Conservation (phyloP, 1,139 yeast genomes). For the Debaryomycetaceae sp. region DNA sequence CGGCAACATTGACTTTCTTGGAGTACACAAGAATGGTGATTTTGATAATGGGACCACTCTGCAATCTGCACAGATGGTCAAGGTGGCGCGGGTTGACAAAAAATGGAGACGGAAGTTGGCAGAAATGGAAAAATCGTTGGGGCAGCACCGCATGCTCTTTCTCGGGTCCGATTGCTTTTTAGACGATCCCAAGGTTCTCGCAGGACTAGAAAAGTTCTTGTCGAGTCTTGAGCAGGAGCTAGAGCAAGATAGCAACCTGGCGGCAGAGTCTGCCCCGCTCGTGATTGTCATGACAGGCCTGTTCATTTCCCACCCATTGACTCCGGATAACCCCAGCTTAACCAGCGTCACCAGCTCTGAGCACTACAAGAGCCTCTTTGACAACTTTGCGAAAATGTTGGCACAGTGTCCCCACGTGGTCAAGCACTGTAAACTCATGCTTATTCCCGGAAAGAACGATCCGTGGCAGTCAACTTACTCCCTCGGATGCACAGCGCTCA, state of each 20-base stretch:
- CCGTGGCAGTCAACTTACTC: conserved; percentile 81
- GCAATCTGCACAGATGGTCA: conserved; percentile 11
- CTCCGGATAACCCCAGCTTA: conserved; percentile 31
- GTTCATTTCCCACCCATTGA: conserved; percentile 56
- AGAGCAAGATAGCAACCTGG: conserved; percentile 18
- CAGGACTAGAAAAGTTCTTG: conserved; percentile 53
- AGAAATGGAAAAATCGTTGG: conserved; percentile 43
- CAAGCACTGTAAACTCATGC: conserved; percentile 36
- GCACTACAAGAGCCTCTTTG: conserved; percentile 64
- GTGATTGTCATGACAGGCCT: conserved; percentile 43
- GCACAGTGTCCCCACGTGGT: conserved; percentile 23
- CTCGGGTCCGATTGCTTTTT: conserved; percentile 67
- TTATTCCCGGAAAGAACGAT: conserved; percentile 84
- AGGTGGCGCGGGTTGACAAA: conserved; percentile 43
- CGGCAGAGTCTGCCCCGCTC: conserved; percentile 39
- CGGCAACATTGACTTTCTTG: conserved; percentile 74
- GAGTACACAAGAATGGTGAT: conserved; percentile 39
- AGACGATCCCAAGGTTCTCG: conserved; percentile 40
- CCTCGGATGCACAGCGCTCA: conserved; percentile 49
- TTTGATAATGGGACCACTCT: conserved; percentile 7
- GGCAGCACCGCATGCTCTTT: conserved; percentile 49
- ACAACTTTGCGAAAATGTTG: conserved; percentile 52
- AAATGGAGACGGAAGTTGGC: conserved; percentile 44
- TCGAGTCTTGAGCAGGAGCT: conserved; percentile 31
- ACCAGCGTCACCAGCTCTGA: conserved; percentile 33